Evolutionary conservation across 2,329 filamentous ascomycete species (phyloP), one percentile per base, ranked within the genome.

Genomic region (Aspergillus tamarii): DNA sequence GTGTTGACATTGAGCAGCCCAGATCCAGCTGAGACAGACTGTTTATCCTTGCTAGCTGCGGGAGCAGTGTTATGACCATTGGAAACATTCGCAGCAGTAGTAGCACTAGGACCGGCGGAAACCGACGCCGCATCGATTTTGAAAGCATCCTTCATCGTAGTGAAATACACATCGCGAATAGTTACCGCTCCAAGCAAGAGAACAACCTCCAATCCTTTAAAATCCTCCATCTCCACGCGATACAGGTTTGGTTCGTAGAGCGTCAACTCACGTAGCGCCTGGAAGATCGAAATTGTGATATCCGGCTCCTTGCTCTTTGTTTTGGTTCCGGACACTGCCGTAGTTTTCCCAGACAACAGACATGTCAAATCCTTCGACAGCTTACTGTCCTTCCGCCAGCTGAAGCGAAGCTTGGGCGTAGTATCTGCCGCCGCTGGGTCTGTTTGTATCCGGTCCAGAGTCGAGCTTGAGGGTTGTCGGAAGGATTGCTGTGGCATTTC

Each of bases 241-340:
- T 91, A 89, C 73, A 98, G 84, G 74, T 98, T 98, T 6, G 94
- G 92, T 78, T 99, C 92, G 81, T 98, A 97, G 48, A 99, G 85
- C 2, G 94, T 96, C 63, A 98, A 79, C 70, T 94, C 91, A 69
- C 88, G 89, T 30, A 89, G 83, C 21, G 86, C 85, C 68, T 90
- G 89, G 83, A 94, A 96, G 71, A 98, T 86, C 2, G 93, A 93
- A n/a, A 98, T 85, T 0, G 93, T 94, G 70, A 98, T 98, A 78
- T 98, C 95, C 0, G 95, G 94, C 76, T 99, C 95, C 75, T 92
- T 94, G 81, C 85, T 91, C 82, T 92, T 88, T 69, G 84, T 92
- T 78, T 89, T 92, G 26, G 87, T 88, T 34, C 87, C 87, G 14
- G 80, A 73, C 3, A 81, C 75, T 57, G 86, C 84, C 0, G 91